Conservation (phyloP, 169 alveolate genomes). For the Eimeria tenella region DNA sequence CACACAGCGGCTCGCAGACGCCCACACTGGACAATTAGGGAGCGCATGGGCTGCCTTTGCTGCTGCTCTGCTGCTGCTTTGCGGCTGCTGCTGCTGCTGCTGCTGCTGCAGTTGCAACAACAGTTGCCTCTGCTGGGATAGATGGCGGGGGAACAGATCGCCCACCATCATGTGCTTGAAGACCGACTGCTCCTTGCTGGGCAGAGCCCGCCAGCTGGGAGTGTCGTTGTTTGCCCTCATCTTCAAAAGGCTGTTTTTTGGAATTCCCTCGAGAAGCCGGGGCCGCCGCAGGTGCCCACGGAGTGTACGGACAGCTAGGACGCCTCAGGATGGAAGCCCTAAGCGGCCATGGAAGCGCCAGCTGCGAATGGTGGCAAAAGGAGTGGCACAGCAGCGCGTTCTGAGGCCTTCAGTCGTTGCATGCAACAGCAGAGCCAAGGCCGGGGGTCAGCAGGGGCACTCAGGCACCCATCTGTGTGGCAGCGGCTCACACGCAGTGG, state of each 20-base stretch:
- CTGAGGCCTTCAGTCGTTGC: too few species aligned
- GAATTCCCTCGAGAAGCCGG: too few species aligned
- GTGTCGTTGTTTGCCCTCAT: slow-evolving; percentile 5
- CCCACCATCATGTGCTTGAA: slow-evolving; percentile 74
- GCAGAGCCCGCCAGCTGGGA: slow-evolving; percentile 60
- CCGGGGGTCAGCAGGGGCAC: slow-evolving; percentile 14
- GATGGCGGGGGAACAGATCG: too few species aligned
- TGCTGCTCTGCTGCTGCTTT: too few species aligned
- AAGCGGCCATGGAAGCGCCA: slow-evolving; percentile 19
- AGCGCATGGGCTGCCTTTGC: too few species aligned
- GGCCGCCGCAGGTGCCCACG: neutral
- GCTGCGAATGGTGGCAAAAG: neutral
- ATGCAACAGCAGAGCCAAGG: neutral
- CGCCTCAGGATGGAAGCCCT: neutral
- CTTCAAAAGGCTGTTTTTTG: neutral
- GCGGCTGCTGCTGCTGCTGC: too few species aligned
- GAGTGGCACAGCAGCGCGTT: neutral
- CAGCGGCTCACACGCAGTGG: neutral
- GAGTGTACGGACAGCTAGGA: neutral
- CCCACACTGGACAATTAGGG: too few species aligned
- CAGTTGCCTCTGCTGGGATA: too few species aligned
- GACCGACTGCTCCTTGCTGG: slow-evolving; percentile 68
- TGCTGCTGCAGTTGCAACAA: too few species aligned
- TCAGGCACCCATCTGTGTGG: slow-evolving; percentile 32
- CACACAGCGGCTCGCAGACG: neutral